phyloP scores from a whole-genome alignment of 768 basidiomycete genomes.

The Cystobasidium tubakii region DNA sequence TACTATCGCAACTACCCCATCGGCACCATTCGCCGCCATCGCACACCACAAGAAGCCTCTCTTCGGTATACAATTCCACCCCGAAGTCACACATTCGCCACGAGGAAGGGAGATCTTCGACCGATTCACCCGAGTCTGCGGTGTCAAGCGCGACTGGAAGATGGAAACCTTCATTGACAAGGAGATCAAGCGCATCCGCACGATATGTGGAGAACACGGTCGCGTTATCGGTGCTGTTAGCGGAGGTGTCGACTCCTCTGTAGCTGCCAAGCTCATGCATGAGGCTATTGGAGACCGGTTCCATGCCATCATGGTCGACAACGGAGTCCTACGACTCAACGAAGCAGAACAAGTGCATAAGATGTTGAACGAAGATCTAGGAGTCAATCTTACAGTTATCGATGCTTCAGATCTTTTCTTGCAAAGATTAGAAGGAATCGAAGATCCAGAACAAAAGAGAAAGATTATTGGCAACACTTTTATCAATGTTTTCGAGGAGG shows the following conservation, averaged over 20 bases:
- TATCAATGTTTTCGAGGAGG: constrained; percentile 93
- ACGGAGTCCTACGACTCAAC: constrained; percentile 86
- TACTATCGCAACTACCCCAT: constrained; percentile 75
- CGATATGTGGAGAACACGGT: constrained; percentile 87
- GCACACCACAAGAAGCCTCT: constrained; percentile 81
- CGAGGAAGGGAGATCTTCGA: constrained; percentile 83
- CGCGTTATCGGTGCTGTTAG: constrained; percentile 97
- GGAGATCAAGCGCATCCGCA: constrained; percentile 84
- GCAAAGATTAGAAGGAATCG: constrained; percentile 74
- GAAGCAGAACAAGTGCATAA: constrained; percentile 84
- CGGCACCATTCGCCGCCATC: constrained; percentile 86
- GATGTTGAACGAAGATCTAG: constrained; percentile 87
- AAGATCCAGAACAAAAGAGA: constrained; percentile 93
- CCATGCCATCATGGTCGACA: constrained; percentile 99
- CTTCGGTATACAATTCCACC: constrained; percentile 98
- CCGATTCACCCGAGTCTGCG: constrained; percentile 75
- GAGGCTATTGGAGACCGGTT: constrained; percentile 99
- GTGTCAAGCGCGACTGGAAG: constrained; percentile 77
- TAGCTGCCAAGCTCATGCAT: constrained; percentile 98
- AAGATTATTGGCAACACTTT: constrained; percentile 99
- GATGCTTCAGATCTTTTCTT: constrained; percentile 94
- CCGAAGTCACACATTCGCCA: constrained; percentile 91
- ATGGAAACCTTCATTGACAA: constrained; percentile 99
- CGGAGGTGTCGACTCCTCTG: constrained; percentile 95
- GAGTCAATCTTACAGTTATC: constrained; percentile 90